Evolutionary conservation across 2,329 filamentous ascomycete species (phyloP), one percentile per base, ranked within the genome.

Genomic region (Blastomyces gilchristii): DNA sequence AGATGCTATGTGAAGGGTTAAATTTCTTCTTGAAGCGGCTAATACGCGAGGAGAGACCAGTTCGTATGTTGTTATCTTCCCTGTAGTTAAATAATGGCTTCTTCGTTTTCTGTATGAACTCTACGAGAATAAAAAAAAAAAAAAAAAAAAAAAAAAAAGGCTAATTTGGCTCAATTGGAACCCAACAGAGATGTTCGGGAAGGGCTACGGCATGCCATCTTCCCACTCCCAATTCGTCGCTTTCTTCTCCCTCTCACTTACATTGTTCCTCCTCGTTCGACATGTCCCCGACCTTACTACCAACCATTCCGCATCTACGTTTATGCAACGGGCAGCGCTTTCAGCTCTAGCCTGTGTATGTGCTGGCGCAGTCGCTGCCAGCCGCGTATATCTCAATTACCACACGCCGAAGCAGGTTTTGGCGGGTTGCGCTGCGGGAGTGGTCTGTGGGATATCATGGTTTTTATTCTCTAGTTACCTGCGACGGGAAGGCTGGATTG

Each of bases 131-230:
- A 41, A 18, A 3, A 37, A 5, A 1, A 41, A 41, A 43, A 41
- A 18, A 3, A 37, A 5, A 1, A 41, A 43, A 41, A 18, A 3
- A 5, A 1, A 41, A 43, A 41, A 18, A 3, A 37, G 4, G 22
- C 54, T 57, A 57, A 57, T 37, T 25, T 41, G 54, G 12, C 54
- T 47, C 31, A 41, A n/a, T 45, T 49, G 25, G 39, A 39, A 53
- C 16, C 37, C 22, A 43, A 18, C 34, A 58, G 58, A 60, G 47
- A 58, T 50, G 11, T 86, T 92, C 71, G 85, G 91, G 63, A 96
- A 96, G 75, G 94, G 94, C 67, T 99, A 99, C 73, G 95, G 94
- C 69, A 99, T 99, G 95, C 94, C 94, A 12, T 87, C 85, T 8
- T 97, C 92, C 47, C 94, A 99, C 77, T 89, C 94, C 9, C 94